These are phyloP conservation scores for Ophiocordyceps robertsii DNA, from an alignment of 2,329 filamentous ascomycete species.

Conservation along the genomic window DNA sequence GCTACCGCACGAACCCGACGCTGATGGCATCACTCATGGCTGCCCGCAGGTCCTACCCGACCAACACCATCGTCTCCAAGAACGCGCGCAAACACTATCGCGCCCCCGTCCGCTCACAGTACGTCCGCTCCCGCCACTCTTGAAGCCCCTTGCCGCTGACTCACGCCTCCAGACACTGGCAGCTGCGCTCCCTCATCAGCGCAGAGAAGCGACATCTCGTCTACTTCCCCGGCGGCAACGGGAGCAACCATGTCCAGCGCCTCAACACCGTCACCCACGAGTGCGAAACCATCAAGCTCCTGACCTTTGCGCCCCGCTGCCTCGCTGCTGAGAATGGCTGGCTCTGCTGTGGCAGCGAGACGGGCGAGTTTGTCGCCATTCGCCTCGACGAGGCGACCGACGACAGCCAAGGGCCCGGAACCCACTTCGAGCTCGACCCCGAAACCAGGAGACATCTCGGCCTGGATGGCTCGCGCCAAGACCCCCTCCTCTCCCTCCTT, in stretches of 20 bases:
- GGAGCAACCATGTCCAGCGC: constrained; percentile 50
- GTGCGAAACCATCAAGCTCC: constrained; percentile 57
- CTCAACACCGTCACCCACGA: constrained; percentile 57
- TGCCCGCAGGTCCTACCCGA: constrained; percentile 45
- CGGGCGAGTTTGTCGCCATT: constrained; percentile 76
- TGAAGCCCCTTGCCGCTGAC: too few relatives aligned
- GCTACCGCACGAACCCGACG: background rate
- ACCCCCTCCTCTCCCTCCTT: constrained; percentile 20
- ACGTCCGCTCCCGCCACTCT: constrained; percentile 15
- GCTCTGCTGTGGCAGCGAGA: constrained; percentile 81
- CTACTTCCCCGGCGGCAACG: constrained; percentile 69
- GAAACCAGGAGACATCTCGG: constrained; percentile 13
- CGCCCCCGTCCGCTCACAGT: constrained; percentile 53
- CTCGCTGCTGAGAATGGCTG: constrained; percentile 77
- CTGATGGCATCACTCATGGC: constrained; percentile 1
- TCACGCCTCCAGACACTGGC: constrained; percentile 52
- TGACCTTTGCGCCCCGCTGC: constrained; percentile 69
- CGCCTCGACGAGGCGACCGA: constrained; percentile 35
- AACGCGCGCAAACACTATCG: constrained; percentile 54
- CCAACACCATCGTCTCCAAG: constrained; percentile 48
- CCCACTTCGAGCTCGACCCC: constrained; percentile 9
- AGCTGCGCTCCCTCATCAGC: constrained; percentile 81
- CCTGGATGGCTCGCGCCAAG: constrained; percentile 20
- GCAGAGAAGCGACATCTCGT: constrained; percentile 62
- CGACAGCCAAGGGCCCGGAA: constrained; percentile 10